A percentile compares a stretch with the other conserved stretches of the same genome.
These are phyloP conservation scores for Isabelozyma rhagii DNA, from an alignment of 805 yeast genomes.

Conservation along the genomic window DNA sequence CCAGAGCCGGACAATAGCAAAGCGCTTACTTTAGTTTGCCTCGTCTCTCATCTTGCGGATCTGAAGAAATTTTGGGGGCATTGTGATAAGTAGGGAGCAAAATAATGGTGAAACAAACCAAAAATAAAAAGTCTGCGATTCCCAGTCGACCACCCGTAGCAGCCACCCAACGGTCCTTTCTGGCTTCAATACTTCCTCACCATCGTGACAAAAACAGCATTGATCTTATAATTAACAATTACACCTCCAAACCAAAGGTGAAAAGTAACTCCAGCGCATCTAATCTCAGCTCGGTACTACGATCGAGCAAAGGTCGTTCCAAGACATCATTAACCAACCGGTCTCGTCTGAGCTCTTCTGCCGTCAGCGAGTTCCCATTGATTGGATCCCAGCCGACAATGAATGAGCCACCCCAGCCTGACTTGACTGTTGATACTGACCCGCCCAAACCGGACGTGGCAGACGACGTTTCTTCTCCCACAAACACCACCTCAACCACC, in stretches of 20 bases:
- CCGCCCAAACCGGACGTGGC: not conserved
- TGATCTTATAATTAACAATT: not conserved
- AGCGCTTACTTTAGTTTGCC: not conserved
- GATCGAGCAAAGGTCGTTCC: not conserved
- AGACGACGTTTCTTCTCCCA: not conserved
- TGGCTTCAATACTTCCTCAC: not conserved
- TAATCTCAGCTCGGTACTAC: not conserved
- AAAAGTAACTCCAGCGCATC: not conserved
- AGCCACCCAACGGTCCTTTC: not conserved
- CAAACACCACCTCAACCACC: not conserved
- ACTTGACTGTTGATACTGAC: not conserved
- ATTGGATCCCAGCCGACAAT: too few species aligned
- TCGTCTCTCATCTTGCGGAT: not conserved
- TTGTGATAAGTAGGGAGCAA: not conserved
- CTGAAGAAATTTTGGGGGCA: not conserved
- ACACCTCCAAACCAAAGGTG: not conserved
- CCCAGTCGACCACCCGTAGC: not conserved
- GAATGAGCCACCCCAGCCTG: too few species aligned
- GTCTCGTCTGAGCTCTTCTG: not conserved
- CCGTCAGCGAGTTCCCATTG: not conserved
- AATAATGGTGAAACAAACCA: not conserved
- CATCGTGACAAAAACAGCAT: not conserved
- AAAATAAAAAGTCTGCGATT: not conserved
- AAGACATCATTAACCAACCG: not conserved
- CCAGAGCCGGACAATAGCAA: not conserved